Evolutionary conservation across 116 monocot genomes (phyloP).

Genomic region (Phalaenopsis hybrid): DNA sequence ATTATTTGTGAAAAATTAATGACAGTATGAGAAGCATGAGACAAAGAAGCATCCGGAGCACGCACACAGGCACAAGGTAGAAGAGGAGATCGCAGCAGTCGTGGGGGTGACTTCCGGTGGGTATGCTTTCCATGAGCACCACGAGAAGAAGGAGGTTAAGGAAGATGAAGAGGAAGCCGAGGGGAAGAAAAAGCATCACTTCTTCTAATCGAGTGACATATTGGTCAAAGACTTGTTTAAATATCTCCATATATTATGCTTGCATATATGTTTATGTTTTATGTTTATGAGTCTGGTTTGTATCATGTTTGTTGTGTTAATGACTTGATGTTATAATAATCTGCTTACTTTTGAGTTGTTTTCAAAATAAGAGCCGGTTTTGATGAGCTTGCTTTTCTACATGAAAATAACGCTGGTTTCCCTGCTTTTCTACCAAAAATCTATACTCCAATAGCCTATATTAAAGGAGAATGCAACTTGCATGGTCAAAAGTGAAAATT

Average conservation of each 20-base stretch:
- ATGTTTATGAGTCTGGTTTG: neutral
- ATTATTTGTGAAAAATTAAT: neutral
- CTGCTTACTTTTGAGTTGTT: neutral
- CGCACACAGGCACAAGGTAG: constrained; percentile 24
- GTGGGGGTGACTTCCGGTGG: constrained; percentile 26
- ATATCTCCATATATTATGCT: neutral
- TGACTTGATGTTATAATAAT: neutral
- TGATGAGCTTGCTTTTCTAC: neutral
- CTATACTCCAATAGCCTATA: too few species aligned
- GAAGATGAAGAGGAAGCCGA: constrained; percentile 15
- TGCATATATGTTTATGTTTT: neutral
- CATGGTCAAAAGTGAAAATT: too few species aligned
- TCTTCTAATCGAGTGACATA: neutral
- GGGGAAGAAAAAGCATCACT: constrained; percentile 25
- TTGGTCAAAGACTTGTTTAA: neutral
- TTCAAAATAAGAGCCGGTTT: neutral
- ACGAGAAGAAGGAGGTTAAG: constrained; percentile 44
- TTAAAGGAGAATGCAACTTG: too few species aligned
- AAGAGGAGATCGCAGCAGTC: constrained; percentile 39
- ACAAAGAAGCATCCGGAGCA: constrained; percentile 24
- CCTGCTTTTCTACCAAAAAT: too few species aligned
- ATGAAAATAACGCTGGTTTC: too few species aligned
- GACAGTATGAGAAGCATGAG: constrained; percentile 53
- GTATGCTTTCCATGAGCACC: constrained; percentile 46
- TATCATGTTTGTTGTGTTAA: neutral